Base-by-base conservation (phyloP, 2,329 filamentous ascomycete genomes). In the Pyrenophora tritici-repentis region DNA sequence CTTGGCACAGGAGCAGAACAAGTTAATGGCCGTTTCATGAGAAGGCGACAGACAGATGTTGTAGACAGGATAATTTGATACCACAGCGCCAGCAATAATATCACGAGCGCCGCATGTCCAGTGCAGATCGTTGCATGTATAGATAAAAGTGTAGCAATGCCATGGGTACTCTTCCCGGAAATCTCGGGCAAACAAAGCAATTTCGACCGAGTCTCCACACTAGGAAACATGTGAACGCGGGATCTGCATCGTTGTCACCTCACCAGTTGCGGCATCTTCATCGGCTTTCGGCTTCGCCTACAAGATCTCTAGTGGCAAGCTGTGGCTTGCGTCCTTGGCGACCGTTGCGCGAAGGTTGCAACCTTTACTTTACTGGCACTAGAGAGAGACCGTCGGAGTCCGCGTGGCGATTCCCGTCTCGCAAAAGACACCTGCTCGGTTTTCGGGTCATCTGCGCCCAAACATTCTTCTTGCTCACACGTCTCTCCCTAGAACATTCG, bases 1-100 rank as follows among this genome's bases (percentile, higher is more conserved):
- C 17, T 65, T 79, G 41, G 77, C 78, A 8, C 72, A 76, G 58
- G 76, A 76, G 58, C 78, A 80, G 66, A 79, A 79, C 51, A 74
- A 75, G 53, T 49, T 73, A 29, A 73, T 74, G 57, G 71, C 71
- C 50, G 70, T 68, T 17, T 67, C 72, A 47, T 74, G 65, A 72
- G 47, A 7, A 12, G 6, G 6, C 6, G 13, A 47, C 17, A 6
- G 7, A 33, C 6, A 26, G 24, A 20, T 20, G 13, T 20, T n/a
- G 37, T 14, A 26, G 26, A 36, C 32, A 29, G 26, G 3, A 12
- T 29, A 29, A 29, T 29, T 29, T 10, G 26, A 29, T 29, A 29
- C 26, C 26, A 29, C 26, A 29, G 26, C 26, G 26, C 26, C 9
- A 12, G 26, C 26, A 29, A 29, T 12, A 2, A 29, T 29, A 29